Conservation (phyloP, 306 rosid genomes). For the Vigna radiata region DNA sequence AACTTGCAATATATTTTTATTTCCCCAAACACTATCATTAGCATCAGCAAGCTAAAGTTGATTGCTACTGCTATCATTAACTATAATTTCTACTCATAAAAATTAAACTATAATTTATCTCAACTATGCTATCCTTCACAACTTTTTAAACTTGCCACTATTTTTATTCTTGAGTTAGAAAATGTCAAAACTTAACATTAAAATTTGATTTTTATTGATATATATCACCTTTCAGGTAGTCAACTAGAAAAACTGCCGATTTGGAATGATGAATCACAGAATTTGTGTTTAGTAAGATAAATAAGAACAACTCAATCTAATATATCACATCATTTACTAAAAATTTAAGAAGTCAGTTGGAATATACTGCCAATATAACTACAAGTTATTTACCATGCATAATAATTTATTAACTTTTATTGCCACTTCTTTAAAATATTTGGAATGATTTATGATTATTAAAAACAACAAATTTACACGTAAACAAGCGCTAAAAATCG, state of each 20-base stretch:
- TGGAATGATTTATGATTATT: not conserved
- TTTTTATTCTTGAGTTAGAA: conserved; percentile 15
- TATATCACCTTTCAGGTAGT: not conserved
- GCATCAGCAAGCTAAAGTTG: conserved; percentile 42
- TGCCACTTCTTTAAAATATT: not conserved
- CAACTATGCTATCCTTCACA: not conserved
- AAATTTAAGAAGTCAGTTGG: not conserved
- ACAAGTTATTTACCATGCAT: no score
- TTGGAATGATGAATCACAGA: not conserved
- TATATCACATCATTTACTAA: not conserved
- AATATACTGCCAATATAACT: not conserved
- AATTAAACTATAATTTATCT: conserved; percentile 6
- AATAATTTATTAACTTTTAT: not conserved
- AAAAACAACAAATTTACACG: not conserved
- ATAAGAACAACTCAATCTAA: not conserved
- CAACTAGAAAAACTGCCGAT: conserved; percentile 25
- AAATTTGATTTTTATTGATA: not conserved
- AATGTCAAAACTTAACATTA: conserved; percentile 37
- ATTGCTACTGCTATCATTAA: conserved; percentile 34
- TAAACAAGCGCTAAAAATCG: not conserved
- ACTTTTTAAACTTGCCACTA: no score
- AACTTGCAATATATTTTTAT: conserved; percentile 4
- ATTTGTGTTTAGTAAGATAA: conserved; percentile 5
- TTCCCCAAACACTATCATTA: conserved; percentile 8
- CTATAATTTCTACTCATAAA: not conserved